phyloP scores from a whole-genome alignment of 108 stramenopile genomes.

The Fistulifera pelliculosa region DNA sequence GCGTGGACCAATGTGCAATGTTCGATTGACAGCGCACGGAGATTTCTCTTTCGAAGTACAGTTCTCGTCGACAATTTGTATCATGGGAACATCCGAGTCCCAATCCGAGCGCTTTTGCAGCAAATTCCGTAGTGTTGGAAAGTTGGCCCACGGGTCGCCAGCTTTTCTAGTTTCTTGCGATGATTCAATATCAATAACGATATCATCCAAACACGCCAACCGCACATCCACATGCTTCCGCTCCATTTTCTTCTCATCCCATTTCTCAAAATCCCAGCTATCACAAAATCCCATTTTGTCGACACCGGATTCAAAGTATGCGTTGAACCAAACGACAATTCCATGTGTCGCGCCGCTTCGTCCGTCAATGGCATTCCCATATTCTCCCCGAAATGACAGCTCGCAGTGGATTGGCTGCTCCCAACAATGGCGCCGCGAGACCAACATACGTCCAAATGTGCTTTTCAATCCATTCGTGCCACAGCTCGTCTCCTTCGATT shows the following conservation, averaged over 20 bases:
- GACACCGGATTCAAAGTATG: conserved; percentile 68
- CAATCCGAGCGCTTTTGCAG: conserved; percentile 66
- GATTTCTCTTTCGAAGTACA: conserved; percentile 29
- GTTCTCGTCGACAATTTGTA: conserved; percentile 45
- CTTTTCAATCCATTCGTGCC: conserved; percentile 68
- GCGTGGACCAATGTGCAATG: conserved; percentile 21
- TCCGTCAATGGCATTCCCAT: conserved; percentile 85
- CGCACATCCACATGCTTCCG: conserved; percentile 15
- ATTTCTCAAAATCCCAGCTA: conserved; percentile 18
- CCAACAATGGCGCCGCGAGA: conserved; percentile 66
- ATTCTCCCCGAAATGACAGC: conserved; percentile 80
- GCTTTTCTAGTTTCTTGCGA: conserved; percentile 7
- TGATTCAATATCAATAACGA: conserved; percentile 51
- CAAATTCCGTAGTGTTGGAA: conserved; percentile 46
- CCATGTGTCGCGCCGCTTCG: conserved; percentile 59
- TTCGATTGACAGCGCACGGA: conserved; percentile 11
- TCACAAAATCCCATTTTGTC: conserved; percentile 61
- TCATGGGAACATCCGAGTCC: conserved; percentile 54
- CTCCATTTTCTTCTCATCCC: conserved; percentile 22
- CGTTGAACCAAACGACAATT: conserved; percentile 77
- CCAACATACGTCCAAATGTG: conserved; percentile 81
- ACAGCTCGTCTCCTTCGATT: conserved; percentile 63
- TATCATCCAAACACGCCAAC: conserved; percentile 70
- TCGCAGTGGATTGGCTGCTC: conserved; percentile 76
- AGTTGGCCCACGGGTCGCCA: conserved; percentile 62